phyloP scores from a whole-genome alignment of 768 basidiomycete genomes.

The Neoboletus magnificus region DNA sequence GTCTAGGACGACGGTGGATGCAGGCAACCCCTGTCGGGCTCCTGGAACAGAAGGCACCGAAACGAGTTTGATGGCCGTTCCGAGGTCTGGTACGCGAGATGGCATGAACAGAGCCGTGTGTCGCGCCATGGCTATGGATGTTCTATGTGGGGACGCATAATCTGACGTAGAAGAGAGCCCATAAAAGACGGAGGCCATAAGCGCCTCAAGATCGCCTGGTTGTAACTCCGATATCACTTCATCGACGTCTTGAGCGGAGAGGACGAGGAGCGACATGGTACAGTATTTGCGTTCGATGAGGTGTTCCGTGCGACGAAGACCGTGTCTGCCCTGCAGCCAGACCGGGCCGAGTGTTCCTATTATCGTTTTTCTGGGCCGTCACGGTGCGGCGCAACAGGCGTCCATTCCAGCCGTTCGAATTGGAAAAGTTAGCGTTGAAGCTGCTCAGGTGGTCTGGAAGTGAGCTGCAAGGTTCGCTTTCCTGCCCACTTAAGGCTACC shows the following conservation, averaged over 20 bases:
- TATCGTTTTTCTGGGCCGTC: background rate
- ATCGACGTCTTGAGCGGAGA: slow-evolving; percentile 60
- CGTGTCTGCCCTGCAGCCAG: background rate
- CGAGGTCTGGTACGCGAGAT: slow-evolving; percentile 49
- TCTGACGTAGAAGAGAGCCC: slow-evolving; percentile 37
- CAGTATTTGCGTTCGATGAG: background rate
- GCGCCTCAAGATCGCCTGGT: slow-evolving; percentile 44
- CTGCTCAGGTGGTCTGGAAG: too few species aligned
- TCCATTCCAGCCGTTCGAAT: background rate
- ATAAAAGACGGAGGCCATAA: slow-evolving; percentile 60
- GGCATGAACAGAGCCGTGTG: slow-evolving; percentile 85
- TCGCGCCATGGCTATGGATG: slow-evolving; percentile 45
- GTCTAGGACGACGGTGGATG: slow-evolving; percentile 72
- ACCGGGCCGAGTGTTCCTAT: background rate
- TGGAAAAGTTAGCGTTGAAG: background rate
- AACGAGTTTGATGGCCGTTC: slow-evolving; percentile 78
- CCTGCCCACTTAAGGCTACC: too few species aligned
- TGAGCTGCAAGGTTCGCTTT: too few species aligned
- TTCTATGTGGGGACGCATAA: slow-evolving; percentile 52
- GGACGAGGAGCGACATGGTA: slow-evolving; percentile 51
- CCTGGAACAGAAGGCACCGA: slow-evolving; percentile 53
- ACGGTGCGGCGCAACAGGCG: background rate
- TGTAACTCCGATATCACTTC: slow-evolving; percentile 43
- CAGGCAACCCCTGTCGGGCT: slow-evolving; percentile 62
- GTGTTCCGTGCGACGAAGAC: background rate